Evolutionary conservation across 2,329 filamentous ascomycete genomes (phyloP), one percentile per base, ranked within the genome.

Genomic region (Colletotrichum sp.): DNA sequence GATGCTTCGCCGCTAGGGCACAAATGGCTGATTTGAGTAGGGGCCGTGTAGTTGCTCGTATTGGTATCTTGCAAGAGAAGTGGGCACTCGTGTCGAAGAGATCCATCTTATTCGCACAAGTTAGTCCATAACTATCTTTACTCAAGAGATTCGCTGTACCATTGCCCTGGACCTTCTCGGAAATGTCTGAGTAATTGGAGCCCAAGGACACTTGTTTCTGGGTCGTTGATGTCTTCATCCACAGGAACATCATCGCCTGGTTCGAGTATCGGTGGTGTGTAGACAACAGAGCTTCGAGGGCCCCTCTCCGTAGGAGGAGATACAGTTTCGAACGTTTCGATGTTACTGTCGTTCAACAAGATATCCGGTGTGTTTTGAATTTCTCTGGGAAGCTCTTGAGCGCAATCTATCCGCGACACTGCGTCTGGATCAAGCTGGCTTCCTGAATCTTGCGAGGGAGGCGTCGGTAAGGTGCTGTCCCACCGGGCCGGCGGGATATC

Each of bases 1-100:
- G 92, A 78, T 92, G 90, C 80, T 93, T 93, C 15, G 91, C 91
- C 8, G 91, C 89, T 77, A 91, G 92, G 26, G 92, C 91, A 75
- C 91, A 90, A n/a, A 72, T 60, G 10, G 91, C 89, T 79, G 87
- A 86, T 77, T 86, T 87, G 12, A 89, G 80, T 4, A 89, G 81
- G 8, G 87, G 85, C 69, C 88, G 88, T 7, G 84, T 84, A 34
- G 85, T 81, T n/a, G 91, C 90, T 79, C 89, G 89, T 4, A 92
- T 87, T 2, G 91, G 91, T 24, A 93, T 89, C 68, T 91, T 88
- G 28, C 89, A 90, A 5, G 89, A 88, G 75, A 93, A 93, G 80
- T 92, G 92, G 55, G 87, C 89, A 8, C 89, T 90, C 39, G 89
- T 83, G 77, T 90, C 89, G 79, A 89, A 90, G 5, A 90, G 81